Percentiles rank a stretch among this genome's conserved stretches.
Evolutionary conservation across 495 filamentous ascomycete genomes (phyloP).

Genomic region (Lichenothelia convexa): DNA sequence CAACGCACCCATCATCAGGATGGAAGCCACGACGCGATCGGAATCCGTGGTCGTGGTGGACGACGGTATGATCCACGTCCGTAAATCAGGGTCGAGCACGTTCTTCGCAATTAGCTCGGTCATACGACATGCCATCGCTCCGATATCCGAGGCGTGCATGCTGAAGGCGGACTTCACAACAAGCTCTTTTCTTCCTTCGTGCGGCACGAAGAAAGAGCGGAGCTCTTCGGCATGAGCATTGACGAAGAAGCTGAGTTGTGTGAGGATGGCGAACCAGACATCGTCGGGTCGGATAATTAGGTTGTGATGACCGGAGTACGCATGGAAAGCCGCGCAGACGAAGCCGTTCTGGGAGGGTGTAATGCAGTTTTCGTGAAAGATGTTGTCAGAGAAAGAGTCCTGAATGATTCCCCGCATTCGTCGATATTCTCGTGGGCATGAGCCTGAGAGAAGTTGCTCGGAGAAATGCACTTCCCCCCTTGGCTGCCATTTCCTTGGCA

Average conservation of each 20-base stretch:
- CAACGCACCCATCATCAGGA: slow-evolving; percentile 26
- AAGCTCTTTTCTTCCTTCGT: slow-evolving; percentile 19
- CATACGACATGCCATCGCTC: slow-evolving; percentile 7
- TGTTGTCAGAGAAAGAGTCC: no score
- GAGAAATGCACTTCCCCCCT: no score
- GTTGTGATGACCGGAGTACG: slow-evolving; percentile 4
- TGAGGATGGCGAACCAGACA: slow-evolving; percentile 5
- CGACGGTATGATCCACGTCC: slow-evolving; percentile 24
- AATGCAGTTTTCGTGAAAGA: no score
- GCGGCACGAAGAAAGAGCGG: slow-evolving; percentile 18
- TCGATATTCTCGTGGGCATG: no score
- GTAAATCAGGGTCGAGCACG: slow-evolving; percentile 19
- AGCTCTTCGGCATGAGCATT: slow-evolving; percentile 22
- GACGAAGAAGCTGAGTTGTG: slow-evolving; percentile 10
- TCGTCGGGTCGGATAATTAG: slow-evolving; percentile 5
- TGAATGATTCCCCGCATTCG: no score
- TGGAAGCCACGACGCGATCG: slow-evolving; percentile 18
- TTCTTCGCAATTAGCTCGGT: slow-evolving; percentile 19
- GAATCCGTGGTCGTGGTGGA: slow-evolving; percentile 25
- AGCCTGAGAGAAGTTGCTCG: no score
- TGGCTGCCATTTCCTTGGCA: no score
- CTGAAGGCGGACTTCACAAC: no score
- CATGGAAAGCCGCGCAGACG: neutral
- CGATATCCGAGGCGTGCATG: no score
- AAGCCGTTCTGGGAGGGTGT: slow-evolving; percentile 4